phyloP scores from a whole-genome alignment of 257 asterid genomes.

The Ilex aquifolium region DNA sequence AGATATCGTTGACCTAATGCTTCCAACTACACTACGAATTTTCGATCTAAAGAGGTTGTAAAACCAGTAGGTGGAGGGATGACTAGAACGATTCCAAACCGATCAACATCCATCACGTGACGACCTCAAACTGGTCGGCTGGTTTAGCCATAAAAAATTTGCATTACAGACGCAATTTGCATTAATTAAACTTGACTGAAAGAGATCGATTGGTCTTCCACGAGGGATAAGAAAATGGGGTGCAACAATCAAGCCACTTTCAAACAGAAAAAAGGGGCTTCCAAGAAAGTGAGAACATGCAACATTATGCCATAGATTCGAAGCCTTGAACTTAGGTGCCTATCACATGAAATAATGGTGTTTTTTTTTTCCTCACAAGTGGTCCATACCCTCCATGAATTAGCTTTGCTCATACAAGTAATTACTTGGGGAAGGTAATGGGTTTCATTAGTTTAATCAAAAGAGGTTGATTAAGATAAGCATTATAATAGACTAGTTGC shows the following conservation, averaged over 20 bases:
- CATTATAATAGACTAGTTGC: slow-evolving; percentile 14
- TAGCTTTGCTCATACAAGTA: slow-evolving; percentile 19
- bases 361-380: slow-evolving; percentile 15
- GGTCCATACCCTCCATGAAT: slow-evolving; percentile 33
- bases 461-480: slow-evolving; percentile 34
- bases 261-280: background rate
- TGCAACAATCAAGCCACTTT: background rate
- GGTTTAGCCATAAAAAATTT: slow-evolving; percentile 21
- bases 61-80: too few relatives aligned
- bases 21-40: too few relatives aligned
- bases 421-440: slow-evolving; percentile 24
- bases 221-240: background rate
- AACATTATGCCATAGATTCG: slow-evolving; percentile 26
- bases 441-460: slow-evolving; percentile 24
- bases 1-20: too few relatives aligned
- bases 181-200: slow-evolving; percentile 19
- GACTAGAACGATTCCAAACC: slow-evolving; percentile 1
- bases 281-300: slow-evolving; percentile 29
- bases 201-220: slow-evolving; percentile 7
- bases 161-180: slow-evolving; percentile 15
- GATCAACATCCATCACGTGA: slow-evolving; percentile 35
- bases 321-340: slow-evolving; percentile 22
- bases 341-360: slow-evolving; percentile 26
- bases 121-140: slow-evolving; percentile 36
- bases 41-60: too few relatives aligned